Percentiles rank a stretch among this genome's conserved stretches.
Conservation (phyloP, 2,329 filamentous ascomycete species). For the Nemania sp. region DNA sequence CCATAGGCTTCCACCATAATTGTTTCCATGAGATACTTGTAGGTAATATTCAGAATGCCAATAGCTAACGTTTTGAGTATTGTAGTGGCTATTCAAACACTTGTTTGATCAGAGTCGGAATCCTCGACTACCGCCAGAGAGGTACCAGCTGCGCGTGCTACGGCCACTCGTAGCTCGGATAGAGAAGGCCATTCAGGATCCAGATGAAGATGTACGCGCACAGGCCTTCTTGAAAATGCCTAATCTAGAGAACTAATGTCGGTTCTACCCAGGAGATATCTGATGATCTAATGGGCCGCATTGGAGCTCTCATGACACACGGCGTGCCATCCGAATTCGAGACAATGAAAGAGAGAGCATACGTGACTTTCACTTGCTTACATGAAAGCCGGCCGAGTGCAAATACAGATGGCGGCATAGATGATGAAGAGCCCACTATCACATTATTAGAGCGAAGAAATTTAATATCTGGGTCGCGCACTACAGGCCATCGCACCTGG, state of each 20-base stretch:
- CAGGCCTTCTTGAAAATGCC: not conserved
- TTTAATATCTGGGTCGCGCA: constrained; percentile 67
- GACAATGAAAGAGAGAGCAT: constrained; percentile 69
- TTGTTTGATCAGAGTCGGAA: constrained; percentile 65
- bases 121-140: constrained; percentile 64
- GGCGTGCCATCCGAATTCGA: constrained; percentile 47
- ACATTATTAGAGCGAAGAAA: constrained; percentile 67
- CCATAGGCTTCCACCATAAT: not conserved
- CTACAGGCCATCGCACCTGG: constrained; percentile 77
- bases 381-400: constrained; percentile 41
- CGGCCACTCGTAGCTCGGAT: constrained; percentile 69
- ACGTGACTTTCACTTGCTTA: constrained; percentile 67
- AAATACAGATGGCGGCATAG: not conserved
- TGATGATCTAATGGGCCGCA: constrained; percentile 68
- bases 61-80: not conserved
- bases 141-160: constrained; percentile 70
- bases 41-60: not conserved
- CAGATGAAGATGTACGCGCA: constrained; percentile 67
- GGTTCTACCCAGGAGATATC: constrained; percentile 62
- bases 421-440: constrained; percentile 54
- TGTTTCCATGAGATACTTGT: not conserved
- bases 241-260: not conserved
- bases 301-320: constrained; percentile 64
- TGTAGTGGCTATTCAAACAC: constrained; percentile 60
- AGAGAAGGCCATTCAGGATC: constrained; percentile 68